These are phyloP conservation scores for Coniochaeta sp. DNA, from an alignment of 2,329 filamentous ascomycete genomes.

Conservation along the genomic window DNA sequence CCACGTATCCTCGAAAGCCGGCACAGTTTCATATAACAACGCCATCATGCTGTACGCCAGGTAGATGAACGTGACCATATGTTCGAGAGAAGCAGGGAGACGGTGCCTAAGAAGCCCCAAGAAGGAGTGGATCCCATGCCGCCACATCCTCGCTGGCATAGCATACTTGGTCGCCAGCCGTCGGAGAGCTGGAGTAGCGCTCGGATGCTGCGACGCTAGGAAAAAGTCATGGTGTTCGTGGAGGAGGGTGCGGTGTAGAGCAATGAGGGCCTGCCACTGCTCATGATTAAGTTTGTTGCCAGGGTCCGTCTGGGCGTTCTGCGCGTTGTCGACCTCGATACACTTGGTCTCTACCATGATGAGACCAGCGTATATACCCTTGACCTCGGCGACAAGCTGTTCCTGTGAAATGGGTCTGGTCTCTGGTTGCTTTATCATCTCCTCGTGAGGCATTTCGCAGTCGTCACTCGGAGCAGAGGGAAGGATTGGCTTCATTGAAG, in stretches of 20 bases:
- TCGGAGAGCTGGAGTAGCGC: slow-evolving; percentile 59
- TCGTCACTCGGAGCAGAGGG: too few relatives aligned
- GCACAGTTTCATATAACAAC: slow-evolving; percentile 76
- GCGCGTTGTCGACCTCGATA: slow-evolving; percentile 69
- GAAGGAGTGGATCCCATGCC: slow-evolving; percentile 82
- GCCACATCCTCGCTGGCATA: slow-evolving; percentile 93
- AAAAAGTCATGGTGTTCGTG: slow-evolving; percentile 86
- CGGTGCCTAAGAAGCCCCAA: slow-evolving; percentile 67
- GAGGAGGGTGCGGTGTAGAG: slow-evolving; percentile 70
- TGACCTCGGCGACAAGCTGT: slow-evolving; percentile 74
- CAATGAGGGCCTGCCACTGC: slow-evolving; percentile 80
- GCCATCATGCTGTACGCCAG: slow-evolving; percentile 90
- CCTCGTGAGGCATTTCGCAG: too few relatives aligned
- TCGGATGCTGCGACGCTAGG: slow-evolving; percentile 78
- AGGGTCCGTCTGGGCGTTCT: slow-evolving; percentile 31
- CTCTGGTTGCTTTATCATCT: slow-evolving; percentile 41
- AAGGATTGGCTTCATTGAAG: too few relatives aligned
- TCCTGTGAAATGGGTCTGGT: slow-evolving; percentile 67
- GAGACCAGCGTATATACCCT: slow-evolving; percentile 74
- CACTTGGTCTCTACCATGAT: slow-evolving; percentile 84
- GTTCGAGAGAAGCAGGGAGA: slow-evolving; percentile 66
- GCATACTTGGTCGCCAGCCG: slow-evolving; percentile 71
- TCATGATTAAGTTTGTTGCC: slow-evolving; percentile 45
- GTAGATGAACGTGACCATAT: slow-evolving; percentile 89
- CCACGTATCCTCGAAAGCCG: slow-evolving; percentile 81